Evolutionary conservation across 257 asterid species (phyloP).

Genomic region (Fraxinus pennsylvanica): DNA sequence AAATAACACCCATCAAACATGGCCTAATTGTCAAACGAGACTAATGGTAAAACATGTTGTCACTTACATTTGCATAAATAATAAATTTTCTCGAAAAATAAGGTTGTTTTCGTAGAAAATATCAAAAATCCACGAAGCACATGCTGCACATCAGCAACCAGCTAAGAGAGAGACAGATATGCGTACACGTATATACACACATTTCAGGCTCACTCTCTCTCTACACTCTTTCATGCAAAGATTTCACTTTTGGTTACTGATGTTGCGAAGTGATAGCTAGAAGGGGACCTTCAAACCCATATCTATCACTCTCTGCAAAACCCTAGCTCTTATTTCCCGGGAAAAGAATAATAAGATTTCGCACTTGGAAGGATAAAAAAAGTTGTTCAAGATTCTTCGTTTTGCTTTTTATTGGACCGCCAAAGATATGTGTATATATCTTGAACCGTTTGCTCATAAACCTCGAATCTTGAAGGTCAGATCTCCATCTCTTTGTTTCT

Average conservation of each 20-base stretch:
- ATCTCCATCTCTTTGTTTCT: neutral
- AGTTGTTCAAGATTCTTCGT: neutral
- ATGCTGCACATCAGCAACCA: neutral
- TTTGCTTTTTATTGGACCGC: neutral
- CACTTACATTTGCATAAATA: no score
- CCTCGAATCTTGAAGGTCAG: slow-evolving; percentile 15
- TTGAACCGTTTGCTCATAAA: neutral
- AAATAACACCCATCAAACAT: no score
- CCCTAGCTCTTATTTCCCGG: neutral
- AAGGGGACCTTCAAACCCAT: neutral
- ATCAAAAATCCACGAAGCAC: neutral
- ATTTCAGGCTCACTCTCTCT: neutral
- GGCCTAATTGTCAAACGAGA: no score
- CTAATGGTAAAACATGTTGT: no score
- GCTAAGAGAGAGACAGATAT: neutral
- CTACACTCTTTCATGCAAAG: neutral
- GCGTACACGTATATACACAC: neutral
- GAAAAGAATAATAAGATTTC: neutral
- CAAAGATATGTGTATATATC: neutral
- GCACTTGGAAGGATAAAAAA: neutral
- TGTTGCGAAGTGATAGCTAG: neutral
- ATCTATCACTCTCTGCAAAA: neutral
- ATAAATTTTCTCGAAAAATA: neutral
- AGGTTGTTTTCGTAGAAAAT: neutral
- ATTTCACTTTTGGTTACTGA: neutral